Conservation (phyloP, 805 yeast species). For the Isabelozyma rhagii region DNA sequence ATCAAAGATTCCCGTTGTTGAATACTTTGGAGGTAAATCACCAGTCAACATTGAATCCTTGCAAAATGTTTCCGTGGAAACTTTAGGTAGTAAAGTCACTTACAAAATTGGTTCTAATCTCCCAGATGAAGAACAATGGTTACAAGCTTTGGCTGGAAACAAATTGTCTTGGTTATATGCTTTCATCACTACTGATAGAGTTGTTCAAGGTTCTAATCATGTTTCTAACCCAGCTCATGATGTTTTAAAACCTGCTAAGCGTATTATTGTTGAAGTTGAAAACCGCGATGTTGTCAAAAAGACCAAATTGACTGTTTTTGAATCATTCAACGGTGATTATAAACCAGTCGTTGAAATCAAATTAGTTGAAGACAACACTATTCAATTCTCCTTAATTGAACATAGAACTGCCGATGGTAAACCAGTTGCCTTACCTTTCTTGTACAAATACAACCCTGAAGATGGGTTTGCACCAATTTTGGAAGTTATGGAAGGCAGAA, state of each 20-base stretch:
- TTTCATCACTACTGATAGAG: constrained; percentile 69
- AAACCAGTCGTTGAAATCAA: constrained; percentile 65
- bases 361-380: constrained; percentile 46
- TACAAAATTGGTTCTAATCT: constrained; percentile 32
- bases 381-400: constrained; percentile 77
- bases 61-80: constrained; percentile 33
- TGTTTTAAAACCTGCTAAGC: constrained; percentile 70
- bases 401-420: constrained; percentile 77
- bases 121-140: constrained; percentile 55
- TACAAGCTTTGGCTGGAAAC: constrained; percentile 75
- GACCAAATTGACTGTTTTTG: constrained; percentile 63
- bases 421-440: constrained; percentile 73
- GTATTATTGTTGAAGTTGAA: constrained; percentile 59
- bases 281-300: constrained; percentile 46
- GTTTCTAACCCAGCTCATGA: constrained; percentile 75
- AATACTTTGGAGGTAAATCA: constrained; percentile 74
- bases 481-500: constrained; percentile 88
- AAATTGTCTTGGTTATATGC: constrained; percentile 88
- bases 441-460: constrained; percentile 73
- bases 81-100: constrained; percentile 19
- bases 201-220: constrained; percentile 83
- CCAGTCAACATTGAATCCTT: constrained; percentile 26
- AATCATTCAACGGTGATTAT: constrained; percentile 67
- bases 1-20: constrained; percentile 78
- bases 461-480: constrained; percentile 95